phyloP scores from a whole-genome alignment of 1,284 basidiomycete genomes.

The Heimioporus punctisporus region DNA sequence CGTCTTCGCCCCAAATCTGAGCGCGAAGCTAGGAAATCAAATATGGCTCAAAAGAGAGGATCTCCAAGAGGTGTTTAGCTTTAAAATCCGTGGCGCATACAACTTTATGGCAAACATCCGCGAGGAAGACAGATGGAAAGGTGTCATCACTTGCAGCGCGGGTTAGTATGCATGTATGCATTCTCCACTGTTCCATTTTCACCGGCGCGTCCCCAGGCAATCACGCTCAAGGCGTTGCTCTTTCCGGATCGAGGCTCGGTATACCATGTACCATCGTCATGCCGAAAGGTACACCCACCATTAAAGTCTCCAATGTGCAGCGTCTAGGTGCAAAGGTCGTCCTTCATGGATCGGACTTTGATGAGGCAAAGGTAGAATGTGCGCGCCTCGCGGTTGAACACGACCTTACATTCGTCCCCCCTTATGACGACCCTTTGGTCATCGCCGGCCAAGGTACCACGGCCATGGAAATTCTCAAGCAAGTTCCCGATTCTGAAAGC shows the following conservation, averaged over 20 bases:
- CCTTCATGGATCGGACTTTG: constrained; percentile 92
- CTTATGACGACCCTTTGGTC: constrained; percentile 97
- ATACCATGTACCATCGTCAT: constrained; percentile 99
- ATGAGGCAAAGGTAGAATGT: constrained; percentile 97
- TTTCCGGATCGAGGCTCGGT: constrained; percentile 85
- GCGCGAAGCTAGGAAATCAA: constrained; percentile 86
- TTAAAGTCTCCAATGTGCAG: constrained; percentile 96
- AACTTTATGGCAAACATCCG: constrained; percentile 96
- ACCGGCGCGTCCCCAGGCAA: constrained; percentile 77
- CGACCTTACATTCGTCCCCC: constrained; percentile 92
- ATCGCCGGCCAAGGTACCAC: constrained; percentile 98
- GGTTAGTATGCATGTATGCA: constrained; percentile 70
- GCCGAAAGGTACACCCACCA: constrained; percentile 94
- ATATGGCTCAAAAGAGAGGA: constrained; percentile 97
- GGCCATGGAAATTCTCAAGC: constrained; percentile 94
- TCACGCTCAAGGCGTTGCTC: constrained; percentile 98
- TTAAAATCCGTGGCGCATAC: constrained; percentile 98
- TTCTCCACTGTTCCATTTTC: constrained; percentile 1
- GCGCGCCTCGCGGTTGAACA: constrained; percentile 79
- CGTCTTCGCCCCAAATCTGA: constrained; percentile 86
- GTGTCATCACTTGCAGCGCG: constrained; percentile 97
- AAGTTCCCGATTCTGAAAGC: constrained; percentile 71
- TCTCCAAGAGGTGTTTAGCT: constrained; percentile 97
- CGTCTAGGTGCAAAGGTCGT: constrained; percentile 95
- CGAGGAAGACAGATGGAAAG: constrained; percentile 94